These are phyloP conservation scores for Mycosphaerella sp. DNA, from an alignment of 2,329 filamentous ascomycete species.

Conservation along the genomic window DNA sequence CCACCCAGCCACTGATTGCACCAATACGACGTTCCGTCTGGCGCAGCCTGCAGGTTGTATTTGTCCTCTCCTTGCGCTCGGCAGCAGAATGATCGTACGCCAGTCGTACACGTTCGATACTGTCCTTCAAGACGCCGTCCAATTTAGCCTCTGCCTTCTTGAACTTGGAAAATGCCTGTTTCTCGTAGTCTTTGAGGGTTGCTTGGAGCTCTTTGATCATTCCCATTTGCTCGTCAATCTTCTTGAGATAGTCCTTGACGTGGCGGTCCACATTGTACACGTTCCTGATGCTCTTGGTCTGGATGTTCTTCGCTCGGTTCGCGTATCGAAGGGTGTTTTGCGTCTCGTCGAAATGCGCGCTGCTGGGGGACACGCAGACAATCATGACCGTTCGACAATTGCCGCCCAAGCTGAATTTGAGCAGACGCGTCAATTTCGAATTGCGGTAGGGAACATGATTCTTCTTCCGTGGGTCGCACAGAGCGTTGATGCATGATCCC, in stretches of 20 bases:
- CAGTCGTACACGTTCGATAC: constrained; percentile 67
- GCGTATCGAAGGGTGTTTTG: constrained; percentile 97
- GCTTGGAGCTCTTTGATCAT: constrained; percentile 92
- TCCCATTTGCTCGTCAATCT: constrained; percentile 98
- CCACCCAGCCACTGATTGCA: constrained; percentile 85
- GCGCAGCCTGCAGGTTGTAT: constrained; percentile 73
- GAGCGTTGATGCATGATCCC: constrained; percentile 95
- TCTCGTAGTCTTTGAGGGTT: constrained; percentile 84
- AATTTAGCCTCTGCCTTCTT: constrained; percentile 84
- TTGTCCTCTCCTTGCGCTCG: constrained; percentile 73
- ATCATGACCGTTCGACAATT: constrained; percentile 99
- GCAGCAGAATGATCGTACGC: constrained; percentile 75
- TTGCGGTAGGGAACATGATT: constrained; percentile 97
- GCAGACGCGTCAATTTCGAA: constrained; percentile 87
- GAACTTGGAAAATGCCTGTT: constrained; percentile 77
- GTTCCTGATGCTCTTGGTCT: constrained; percentile 98
- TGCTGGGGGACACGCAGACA: constrained; percentile 94
- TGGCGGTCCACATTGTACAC: constrained; percentile 99
- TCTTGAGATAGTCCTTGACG: constrained; percentile 98
- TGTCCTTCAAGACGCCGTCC: constrained; percentile 68
- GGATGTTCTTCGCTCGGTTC: constrained; percentile 97
- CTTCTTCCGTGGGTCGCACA: constrained; percentile 85
- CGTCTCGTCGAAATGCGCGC: constrained; percentile 94
- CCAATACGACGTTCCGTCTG: constrained; percentile 79
- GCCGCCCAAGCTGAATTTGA: constrained; percentile 94